Evolutionary conservation across 331 rosid species (phyloP).

Genomic region (Dryas integrifolia): DNA sequence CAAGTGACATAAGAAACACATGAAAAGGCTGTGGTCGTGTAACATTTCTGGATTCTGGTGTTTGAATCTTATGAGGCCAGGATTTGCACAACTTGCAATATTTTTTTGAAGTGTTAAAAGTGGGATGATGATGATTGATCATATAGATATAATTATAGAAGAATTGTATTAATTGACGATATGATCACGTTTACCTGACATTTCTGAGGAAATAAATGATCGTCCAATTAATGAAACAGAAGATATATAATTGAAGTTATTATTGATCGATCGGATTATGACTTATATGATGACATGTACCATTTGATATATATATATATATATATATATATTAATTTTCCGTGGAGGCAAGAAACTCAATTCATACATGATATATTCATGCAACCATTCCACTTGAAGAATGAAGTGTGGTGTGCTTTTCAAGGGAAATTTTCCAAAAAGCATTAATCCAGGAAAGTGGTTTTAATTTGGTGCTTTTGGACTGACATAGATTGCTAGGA

Average conservation of each 20-base stretch:
- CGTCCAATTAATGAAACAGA: background rate
- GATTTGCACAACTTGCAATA: constrained; percentile 4
- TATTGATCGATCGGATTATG: background rate
- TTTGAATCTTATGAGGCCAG: background rate
- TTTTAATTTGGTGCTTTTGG: background rate
- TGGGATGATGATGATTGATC: background rate
- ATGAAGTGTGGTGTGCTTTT: background rate
- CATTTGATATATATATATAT: background rate
- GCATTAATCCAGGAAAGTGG: background rate
- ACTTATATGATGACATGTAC: background rate
- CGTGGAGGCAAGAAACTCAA: constrained; percentile 10
- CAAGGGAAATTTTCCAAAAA: background rate
- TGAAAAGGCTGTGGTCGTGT: background rate
- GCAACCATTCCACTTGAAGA: background rate
- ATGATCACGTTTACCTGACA: too few species aligned
- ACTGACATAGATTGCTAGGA: background rate
- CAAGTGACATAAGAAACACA: background rate
- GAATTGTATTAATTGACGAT: too few species aligned
- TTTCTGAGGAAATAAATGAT: too few species aligned
- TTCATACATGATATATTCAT: background rate
- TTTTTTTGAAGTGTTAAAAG: background rate
- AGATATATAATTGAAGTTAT: background rate
- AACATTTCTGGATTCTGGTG: background rate
- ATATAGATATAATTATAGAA: too few species aligned
- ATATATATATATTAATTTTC: background rate